A percentile compares a stretch with the other conserved stretches of the same genome.
Evolutionary conservation across 208 protist genomes (phyloP).

Genomic region (Wallacemonas rigidus): DNA sequence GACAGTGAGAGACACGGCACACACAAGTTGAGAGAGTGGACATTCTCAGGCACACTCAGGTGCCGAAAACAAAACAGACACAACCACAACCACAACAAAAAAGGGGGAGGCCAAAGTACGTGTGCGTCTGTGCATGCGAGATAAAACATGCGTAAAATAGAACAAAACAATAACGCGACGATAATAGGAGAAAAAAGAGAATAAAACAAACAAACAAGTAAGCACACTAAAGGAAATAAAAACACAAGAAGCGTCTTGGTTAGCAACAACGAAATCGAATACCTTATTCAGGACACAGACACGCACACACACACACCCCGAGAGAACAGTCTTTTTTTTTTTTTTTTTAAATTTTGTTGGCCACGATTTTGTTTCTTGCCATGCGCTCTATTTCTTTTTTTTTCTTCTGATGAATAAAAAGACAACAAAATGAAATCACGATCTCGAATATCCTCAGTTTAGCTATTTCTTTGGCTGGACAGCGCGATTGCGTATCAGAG

Average conservation of each 20-base stretch:
- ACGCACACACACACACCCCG: slow-evolving; percentile 4
- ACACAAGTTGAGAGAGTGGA: too few relatives aligned
- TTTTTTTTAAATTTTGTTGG: background rate
- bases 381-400: slow-evolving; percentile 6
- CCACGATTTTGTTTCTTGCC: background rate
- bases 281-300: background rate
- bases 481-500: too few relatives aligned
- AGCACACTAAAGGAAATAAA: background rate
- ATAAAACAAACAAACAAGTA: slow-evolving; percentile 5
- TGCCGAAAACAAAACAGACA: slow-evolving; percentile 21
- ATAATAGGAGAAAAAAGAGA: slow-evolving; percentile 16
- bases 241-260: background rate
- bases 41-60: background rate
- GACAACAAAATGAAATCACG: too few relatives aligned
- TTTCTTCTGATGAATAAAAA: background rate
- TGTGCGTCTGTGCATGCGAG: too few relatives aligned
- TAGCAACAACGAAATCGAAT: too few relatives aligned
- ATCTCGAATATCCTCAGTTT: too few relatives aligned
- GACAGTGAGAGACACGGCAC: too few relatives aligned
- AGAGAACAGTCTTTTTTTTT: slow-evolving; percentile 17
- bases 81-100: slow-evolving; percentile 19
- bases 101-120: background rate
- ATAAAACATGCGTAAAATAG: background rate
- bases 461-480: too few relatives aligned
- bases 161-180: slow-evolving; percentile 13